Evolutionary conservation across 2,329 filamentous ascomycete species (phyloP).

Genomic region (Microcyclosporella mali): DNA sequence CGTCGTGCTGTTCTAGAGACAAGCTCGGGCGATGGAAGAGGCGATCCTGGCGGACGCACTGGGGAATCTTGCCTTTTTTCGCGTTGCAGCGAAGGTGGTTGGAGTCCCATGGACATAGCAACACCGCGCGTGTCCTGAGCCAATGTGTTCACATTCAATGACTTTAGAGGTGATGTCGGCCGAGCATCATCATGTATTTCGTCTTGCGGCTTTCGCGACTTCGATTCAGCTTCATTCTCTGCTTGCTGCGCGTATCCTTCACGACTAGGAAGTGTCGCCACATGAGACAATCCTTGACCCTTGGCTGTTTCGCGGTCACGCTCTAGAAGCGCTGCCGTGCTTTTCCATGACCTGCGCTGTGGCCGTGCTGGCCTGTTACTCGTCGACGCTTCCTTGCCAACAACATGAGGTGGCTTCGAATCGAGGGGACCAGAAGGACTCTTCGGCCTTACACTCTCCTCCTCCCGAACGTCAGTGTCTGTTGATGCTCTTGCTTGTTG

Average conservation of each 20-base stretch:
- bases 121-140: slow-evolving; percentile 11
- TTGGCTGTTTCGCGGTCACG: neutral
- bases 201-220: slow-evolving; percentile 5
- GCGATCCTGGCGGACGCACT: slow-evolving; percentile 11
- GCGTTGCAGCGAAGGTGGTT: slow-evolving; percentile 14
- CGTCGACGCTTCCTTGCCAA: neutral
- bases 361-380: neutral
- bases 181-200: neutral
- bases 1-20: slow-evolving; percentile 2
- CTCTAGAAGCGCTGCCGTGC: neutral
- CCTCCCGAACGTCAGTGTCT: neutral
- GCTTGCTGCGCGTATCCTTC: slow-evolving; percentile 1
- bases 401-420: no score
- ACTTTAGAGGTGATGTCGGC: slow-evolving; percentile 23
- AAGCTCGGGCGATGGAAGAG: slow-evolving; percentile 9
- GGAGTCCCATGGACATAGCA: slow-evolving; percentile 16
- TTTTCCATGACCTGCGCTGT: no score
- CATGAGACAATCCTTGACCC: slow-evolving; percentile 16
- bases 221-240: slow-evolving; percentile 5
- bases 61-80: slow-evolving; percentile 17
- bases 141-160: slow-evolving; percentile 24
- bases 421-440: neutral
- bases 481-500: neutral
- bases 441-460: neutral
- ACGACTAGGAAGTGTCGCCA: slow-evolving; percentile 13